These are phyloP conservation scores for Flammula alnicola DNA, from an alignment of 1,284 basidiomycete species.

Conservation along the genomic window DNA sequence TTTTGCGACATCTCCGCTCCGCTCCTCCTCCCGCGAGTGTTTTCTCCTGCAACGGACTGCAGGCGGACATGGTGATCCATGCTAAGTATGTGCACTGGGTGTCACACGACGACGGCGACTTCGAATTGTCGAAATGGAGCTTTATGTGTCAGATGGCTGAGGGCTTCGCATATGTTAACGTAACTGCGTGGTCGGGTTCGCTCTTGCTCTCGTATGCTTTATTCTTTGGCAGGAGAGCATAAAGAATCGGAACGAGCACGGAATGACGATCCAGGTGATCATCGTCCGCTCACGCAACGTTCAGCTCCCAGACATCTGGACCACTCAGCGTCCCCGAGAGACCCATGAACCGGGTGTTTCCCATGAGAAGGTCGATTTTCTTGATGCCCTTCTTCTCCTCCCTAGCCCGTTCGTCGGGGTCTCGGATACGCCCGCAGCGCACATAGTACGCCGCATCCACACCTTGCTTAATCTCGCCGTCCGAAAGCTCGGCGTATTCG, in stretches of 20 bases:
- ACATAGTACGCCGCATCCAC: conserved; percentile 33
- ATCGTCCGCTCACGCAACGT: conserved; percentile 24
- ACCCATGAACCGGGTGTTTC: conserved; percentile 32
- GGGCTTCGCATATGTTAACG: not conserved
- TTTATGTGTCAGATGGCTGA: conserved; percentile 1
- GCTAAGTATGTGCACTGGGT: conserved; percentile 7
- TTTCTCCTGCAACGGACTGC: not conserved
- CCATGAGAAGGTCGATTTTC: conserved; percentile 36
- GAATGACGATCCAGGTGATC: not conserved
- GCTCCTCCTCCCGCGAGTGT: not conserved
- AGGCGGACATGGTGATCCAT: conserved; percentile 5
- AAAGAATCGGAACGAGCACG: not conserved
- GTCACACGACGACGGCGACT: conserved; percentile 4
- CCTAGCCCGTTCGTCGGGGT: conserved; percentile 19
- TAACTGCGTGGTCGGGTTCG: not conserved
- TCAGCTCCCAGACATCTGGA: conserved; percentile 36
- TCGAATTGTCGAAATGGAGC: not conserved
- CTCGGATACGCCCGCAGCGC: conserved; percentile 25
- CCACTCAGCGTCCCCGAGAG: conserved; percentile 29
- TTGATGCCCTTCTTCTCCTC: conserved; percentile 35
- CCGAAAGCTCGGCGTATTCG: conserved; percentile 31
- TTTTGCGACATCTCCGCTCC: not conserved
- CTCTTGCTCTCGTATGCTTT: too few relatives aligned
- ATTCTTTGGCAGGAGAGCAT: not conserved
- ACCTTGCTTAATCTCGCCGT: conserved; percentile 15